Evolutionary conservation across 2,329 filamentous ascomycete genomes (phyloP).

Genomic region (Aspergillus sp.): DNA sequence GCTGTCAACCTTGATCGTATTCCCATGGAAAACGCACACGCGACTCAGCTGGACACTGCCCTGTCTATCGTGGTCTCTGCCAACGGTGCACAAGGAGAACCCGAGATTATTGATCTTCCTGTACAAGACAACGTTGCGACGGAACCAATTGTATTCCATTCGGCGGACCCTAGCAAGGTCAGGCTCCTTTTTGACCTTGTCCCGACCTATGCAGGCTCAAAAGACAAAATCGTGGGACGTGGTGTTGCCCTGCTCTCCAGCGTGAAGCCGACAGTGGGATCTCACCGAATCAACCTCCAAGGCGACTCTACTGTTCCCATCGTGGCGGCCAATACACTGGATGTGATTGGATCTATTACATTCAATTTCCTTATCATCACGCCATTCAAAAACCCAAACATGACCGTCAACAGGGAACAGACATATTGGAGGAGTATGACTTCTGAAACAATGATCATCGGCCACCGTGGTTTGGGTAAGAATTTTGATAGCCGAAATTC

Average conservation of each 20-base stretch:
- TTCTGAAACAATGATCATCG: slow-evolving; percentile 74
- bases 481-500: slow-evolving; percentile 82
- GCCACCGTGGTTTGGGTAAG: slow-evolving; percentile 78
- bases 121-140: slow-evolving; percentile 93
- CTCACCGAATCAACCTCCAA: slow-evolving; percentile 85
- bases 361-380: slow-evolving; percentile 97
- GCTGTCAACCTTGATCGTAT: slow-evolving; percentile 87
- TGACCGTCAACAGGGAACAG: slow-evolving; percentile 84
- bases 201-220: slow-evolving; percentile 83
- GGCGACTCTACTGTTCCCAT: slow-evolving; percentile 92
- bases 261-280: slow-evolving; percentile 77
- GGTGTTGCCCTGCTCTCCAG: slow-evolving; percentile 85
- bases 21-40: slow-evolving; percentile 81
- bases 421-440: slow-evolving; percentile 96
- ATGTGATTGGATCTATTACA: slow-evolving; percentile 91
- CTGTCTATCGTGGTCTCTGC: slow-evolving; percentile 89
- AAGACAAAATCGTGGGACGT: slow-evolving; percentile 80
- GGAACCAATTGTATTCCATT: slow-evolving; percentile 87
- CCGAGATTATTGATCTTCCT: slow-evolving; percentile 85
- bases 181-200: slow-evolving; percentile 93
- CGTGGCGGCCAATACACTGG: slow-evolving; percentile 74
- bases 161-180: slow-evolving; percentile 73
- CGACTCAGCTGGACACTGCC: slow-evolving; percentile 90
- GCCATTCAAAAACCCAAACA: slow-evolving; percentile 89
- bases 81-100: slow-evolving; percentile 78